These are phyloP conservation scores for Boletus fagicola DNA, from an alignment of 768 basidiomycete genomes.

Conservation along the genomic window DNA sequence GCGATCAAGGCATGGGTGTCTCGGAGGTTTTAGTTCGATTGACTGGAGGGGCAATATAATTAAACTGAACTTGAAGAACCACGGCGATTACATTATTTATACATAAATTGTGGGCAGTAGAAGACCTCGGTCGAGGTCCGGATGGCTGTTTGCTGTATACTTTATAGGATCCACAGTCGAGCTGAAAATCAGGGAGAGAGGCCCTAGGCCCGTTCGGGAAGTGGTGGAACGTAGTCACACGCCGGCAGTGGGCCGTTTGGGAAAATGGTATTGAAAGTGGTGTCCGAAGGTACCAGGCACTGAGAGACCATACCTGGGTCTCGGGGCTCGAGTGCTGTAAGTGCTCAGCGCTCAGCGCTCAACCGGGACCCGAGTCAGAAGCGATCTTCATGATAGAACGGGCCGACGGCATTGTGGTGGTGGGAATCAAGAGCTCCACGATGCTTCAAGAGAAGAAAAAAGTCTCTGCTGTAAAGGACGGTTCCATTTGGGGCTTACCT, in stretches of 20 bases:
- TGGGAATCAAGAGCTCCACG: not conserved
- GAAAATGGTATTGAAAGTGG: not conserved
- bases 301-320: not conserved
- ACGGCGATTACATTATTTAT: not conserved
- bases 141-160: constrained; percentile 12
- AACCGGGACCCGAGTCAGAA: not conserved
- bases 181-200: not conserved
- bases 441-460: not conserved
- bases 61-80: too few relatives aligned
- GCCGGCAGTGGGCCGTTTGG: not conserved
- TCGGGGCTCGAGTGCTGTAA: not conserved
- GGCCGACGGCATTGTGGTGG: not conserved
- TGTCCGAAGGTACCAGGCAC: not conserved
- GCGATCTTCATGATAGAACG: not conserved
- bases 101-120: not conserved
- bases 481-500: not conserved
- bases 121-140: not conserved
- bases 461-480: not conserved
- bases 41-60: not conserved
- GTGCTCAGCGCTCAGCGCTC: not conserved
- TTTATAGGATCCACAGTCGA: not conserved
- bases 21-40: not conserved
- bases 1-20: not conserved
- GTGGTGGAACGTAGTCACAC: not conserved
- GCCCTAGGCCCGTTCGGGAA: not conserved